Conservation (phyloP, 495 filamentous ascomycete genomes). For the Aspergillus bridgeri region DNA sequence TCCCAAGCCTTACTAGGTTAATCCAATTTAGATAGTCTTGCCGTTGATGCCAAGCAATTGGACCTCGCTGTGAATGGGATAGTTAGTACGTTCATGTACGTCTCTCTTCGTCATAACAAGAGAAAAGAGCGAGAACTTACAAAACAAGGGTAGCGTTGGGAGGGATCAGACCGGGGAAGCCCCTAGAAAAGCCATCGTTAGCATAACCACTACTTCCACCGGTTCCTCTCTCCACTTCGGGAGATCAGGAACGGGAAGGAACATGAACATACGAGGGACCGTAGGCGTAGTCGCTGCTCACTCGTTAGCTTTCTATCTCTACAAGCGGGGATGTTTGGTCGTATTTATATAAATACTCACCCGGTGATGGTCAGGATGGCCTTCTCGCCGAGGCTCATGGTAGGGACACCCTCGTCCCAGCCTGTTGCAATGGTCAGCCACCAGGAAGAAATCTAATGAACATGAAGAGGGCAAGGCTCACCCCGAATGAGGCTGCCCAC, state of each 20-base stretch:
- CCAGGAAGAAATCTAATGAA: background rate
- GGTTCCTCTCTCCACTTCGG: background rate
- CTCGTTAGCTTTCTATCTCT: conserved; percentile 22
- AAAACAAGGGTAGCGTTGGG: conserved; percentile 45
- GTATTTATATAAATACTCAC: conserved; percentile 52
- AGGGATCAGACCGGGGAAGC: conserved; percentile 64
- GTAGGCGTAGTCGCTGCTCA: conserved; percentile 70
- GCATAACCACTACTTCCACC: conserved; percentile 9
- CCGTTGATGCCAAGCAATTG: conserved; percentile 42
- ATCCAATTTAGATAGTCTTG: conserved; percentile 26
- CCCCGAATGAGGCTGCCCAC: conserved; percentile 76
- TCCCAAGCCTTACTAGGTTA: background rate
- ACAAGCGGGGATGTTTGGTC: background rate
- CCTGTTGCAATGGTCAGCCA: conserved; percentile 44
- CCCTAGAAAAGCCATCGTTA: conserved; percentile 37
- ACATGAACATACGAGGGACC: conserved; percentile 57
- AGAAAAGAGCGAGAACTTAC: conserved; percentile 34
- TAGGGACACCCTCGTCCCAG: conserved; percentile 80
- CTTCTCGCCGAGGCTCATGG: conserved; percentile 80
- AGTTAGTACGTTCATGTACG: conserved; percentile 8
- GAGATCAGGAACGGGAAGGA: background rate
- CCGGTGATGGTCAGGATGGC: conserved; percentile 71
- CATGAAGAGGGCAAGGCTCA: conserved; percentile 28
- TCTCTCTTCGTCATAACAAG: too few species aligned
- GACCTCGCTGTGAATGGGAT: conserved; percentile 35